These are phyloP conservation scores for Rubroboletus pulcherrimus DNA, from an alignment of 768 basidiomycete species.

Conservation along the genomic window DNA sequence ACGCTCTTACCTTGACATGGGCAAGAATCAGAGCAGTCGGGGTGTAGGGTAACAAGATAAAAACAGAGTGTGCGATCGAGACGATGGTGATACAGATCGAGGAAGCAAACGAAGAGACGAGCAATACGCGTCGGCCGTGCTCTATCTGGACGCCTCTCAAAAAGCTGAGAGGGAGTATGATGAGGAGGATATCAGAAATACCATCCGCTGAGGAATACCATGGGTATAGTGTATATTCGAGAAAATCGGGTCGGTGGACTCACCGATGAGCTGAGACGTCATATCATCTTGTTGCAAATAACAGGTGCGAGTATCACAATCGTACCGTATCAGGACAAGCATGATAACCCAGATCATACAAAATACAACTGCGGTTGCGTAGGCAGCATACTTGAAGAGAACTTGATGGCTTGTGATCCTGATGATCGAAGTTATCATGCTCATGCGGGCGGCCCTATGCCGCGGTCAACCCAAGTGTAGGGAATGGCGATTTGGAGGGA, in stretches of 20 bases:
- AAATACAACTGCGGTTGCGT: neutral
- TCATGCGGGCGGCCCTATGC: conserved; percentile 3
- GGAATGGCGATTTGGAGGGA: neutral
- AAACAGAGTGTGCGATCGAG: conserved; percentile 6
- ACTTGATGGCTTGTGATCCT: neutral
- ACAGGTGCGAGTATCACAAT: neutral
- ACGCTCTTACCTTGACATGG: conserved; percentile 7
- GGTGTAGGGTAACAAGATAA: neutral
- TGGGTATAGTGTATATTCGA: neutral
- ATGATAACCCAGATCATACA: neutral
- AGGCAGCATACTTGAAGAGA: neutral
- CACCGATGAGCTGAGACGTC: neutral
- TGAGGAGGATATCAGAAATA: conserved; percentile 6
- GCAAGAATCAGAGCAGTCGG: neutral
- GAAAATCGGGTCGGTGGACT: neutral
- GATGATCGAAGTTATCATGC: conserved; percentile 1
- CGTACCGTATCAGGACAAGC: neutral
- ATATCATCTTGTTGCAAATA: too few species aligned
- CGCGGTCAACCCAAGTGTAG: neutral
- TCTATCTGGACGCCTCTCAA: conserved; percentile 4
- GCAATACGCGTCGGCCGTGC: neutral
- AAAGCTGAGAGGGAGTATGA: conserved; percentile 2
- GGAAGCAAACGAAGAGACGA: conserved; percentile 10
- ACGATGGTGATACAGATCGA: conserved; percentile 12
- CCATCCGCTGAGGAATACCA: conserved; percentile 7